Conservation (phyloP, 108 stramenopile genomes). For the Skeletonema tropicum region DNA sequence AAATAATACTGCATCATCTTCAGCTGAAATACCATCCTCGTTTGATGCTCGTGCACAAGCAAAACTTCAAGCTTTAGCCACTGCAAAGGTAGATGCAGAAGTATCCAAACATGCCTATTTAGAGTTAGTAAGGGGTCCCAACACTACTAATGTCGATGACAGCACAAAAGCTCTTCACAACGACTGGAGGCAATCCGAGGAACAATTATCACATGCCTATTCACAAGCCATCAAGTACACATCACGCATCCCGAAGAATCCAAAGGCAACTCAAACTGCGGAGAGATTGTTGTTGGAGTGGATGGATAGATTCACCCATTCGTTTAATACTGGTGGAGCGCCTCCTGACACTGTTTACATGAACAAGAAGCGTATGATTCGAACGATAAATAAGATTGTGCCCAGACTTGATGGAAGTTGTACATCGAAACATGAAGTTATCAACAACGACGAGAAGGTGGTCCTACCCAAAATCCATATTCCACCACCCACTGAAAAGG, state of each 20-base stretch:
- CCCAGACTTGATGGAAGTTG: not conserved
- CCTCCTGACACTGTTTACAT: not conserved
- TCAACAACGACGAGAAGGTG: not conserved
- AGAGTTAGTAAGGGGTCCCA: not conserved
- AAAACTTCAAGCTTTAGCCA: constrained; percentile 28
- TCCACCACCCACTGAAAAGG: constrained; percentile 42
- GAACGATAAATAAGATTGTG: constrained; percentile 16
- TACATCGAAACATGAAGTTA: not conserved
- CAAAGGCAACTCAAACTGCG: constrained; percentile 27
- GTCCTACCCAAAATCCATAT: constrained; percentile 9
- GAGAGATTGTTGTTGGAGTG: constrained; percentile 45
- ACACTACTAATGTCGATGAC: not conserved
- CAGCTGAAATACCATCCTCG: constrained; percentile 2
- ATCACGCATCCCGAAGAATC: constrained; percentile 35
- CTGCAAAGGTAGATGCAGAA: constrained; percentile 16
- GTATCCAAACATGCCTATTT: constrained; percentile 19
- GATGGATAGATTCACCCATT: constrained; percentile 27
- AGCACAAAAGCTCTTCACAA: constrained; percentile 20
- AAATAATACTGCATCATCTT: not conserved
- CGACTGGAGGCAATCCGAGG: constrained; percentile 26
- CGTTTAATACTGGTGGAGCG: constrained; percentile 3
- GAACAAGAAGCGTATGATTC: constrained; percentile 32
- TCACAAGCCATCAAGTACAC: constrained; percentile 53
- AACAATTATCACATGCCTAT: constrained; percentile 28
- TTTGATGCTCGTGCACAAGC: constrained; percentile 32